Evolutionary conservation across 495 filamentous ascomycete genomes (phyloP).

Genomic region (Daldinia loculata): DNA sequence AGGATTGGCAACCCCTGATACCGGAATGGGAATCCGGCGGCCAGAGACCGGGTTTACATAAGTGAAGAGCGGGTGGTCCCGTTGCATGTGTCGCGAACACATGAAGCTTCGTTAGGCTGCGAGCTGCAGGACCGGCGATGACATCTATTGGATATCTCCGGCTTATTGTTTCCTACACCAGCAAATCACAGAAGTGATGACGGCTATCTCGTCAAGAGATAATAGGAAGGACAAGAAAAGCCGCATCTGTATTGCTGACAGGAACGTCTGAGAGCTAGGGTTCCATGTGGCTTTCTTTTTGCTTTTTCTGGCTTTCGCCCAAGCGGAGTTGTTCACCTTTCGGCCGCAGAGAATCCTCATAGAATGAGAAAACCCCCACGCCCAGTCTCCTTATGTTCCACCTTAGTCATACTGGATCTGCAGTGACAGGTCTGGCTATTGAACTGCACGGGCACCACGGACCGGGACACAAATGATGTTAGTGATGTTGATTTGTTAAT

Average conservation of each 20-base stretch:
- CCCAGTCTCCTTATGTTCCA: constrained; percentile 6
- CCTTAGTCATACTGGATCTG: constrained; percentile 25
- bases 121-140: constrained; percentile 9
- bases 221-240: constrained; percentile 13
- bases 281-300: constrained; percentile 20
- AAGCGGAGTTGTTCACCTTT: constrained; percentile 10
- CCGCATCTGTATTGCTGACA: neutral
- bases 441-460: neutral
- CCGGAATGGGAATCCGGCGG: constrained; percentile 31
- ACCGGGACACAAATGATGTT: constrained; percentile 3
- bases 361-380: constrained; percentile 32
- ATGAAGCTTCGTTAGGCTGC: constrained; percentile 7
- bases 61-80: constrained; percentile 30
- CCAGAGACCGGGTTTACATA: constrained; percentile 21
- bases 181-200: constrained; percentile 7
- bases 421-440: constrained; percentile 15
- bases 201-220: constrained; percentile 10
- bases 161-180: neutral
- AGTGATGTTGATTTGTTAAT: constrained; percentile 1
- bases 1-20: constrained; percentile 29
- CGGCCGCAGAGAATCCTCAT: constrained; percentile 4
- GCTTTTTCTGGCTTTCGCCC: constrained; percentile 5
- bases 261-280: constrained; percentile 4
- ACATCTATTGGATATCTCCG: constrained; percentile 15
- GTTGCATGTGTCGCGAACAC: constrained; percentile 23